Evolutionary conservation across 2,329 filamentous ascomycete species (phyloP).

Genomic region (Talaromyces sp.): DNA sequence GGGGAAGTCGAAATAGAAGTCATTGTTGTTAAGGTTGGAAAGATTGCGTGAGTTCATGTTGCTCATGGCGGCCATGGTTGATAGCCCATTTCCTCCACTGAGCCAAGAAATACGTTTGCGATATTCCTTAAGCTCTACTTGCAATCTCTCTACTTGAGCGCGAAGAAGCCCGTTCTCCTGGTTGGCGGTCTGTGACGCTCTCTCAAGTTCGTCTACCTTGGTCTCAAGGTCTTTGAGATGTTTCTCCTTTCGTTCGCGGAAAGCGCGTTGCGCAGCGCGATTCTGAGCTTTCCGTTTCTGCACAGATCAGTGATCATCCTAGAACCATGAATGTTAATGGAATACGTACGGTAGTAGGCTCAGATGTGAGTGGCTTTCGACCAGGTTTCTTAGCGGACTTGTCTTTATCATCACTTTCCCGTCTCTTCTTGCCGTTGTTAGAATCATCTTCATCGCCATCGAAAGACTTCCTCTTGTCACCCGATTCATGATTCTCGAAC

Average conservation of each 20-base stretch:
- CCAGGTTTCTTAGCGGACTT: constrained; percentile 84
- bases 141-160: constrained; percentile 83
- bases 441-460: constrained; percentile 63
- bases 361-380: constrained; percentile 89
- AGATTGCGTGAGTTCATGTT: constrained; percentile 45
- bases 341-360: constrained; percentile 84
- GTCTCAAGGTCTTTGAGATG: constrained; percentile 54
- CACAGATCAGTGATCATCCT: constrained; percentile 23
- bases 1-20: constrained; percentile 94
- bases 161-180: constrained; percentile 82
- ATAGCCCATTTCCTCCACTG: constrained; percentile 45
- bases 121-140: constrained; percentile 81
- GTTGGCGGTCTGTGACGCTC: constrained; percentile 75
- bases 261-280: constrained; percentile 84
- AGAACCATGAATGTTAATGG: not conserved
- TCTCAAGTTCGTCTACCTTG: constrained; percentile 65
- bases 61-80: constrained; percentile 49
- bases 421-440: constrained; percentile 63
- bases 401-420: constrained; percentile 74
- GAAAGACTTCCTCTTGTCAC: constrained; percentile 60
- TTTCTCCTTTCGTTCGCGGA: constrained; percentile 91
- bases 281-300: constrained; percentile 80
- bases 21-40: constrained; percentile 66
- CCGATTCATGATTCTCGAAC: constrained; percentile 47
- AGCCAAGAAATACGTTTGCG: constrained; percentile 75